Conservation (phyloP, 164 flowering plant species). For the Nelumbo lutea region DNA sequence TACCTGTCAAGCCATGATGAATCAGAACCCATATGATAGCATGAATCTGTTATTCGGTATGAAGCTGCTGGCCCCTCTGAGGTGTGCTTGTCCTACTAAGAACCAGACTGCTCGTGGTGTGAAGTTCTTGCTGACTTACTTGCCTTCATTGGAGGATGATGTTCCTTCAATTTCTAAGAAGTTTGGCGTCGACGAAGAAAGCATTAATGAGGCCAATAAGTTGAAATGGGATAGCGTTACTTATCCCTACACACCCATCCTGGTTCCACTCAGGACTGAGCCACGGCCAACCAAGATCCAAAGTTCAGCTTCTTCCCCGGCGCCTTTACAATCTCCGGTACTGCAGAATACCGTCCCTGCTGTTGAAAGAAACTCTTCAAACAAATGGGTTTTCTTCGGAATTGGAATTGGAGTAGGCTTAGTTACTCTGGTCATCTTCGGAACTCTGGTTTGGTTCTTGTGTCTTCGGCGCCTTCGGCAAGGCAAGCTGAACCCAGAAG, state of each 20-base stretch:
- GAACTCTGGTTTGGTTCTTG: slow-evolving; percentile 24
- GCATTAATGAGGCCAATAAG: slow-evolving; percentile 42
- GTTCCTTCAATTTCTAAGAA: slow-evolving; percentile 24
- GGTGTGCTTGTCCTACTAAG: slow-evolving; percentile 64
- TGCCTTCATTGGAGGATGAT: slow-evolving; percentile 28
- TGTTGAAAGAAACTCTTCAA: slow-evolving; percentile 13
- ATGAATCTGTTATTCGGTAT: slow-evolving; percentile 18
- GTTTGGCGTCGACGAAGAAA: slow-evolving; percentile 32
- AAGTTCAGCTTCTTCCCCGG: slow-evolving; percentile 10
- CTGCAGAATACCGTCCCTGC: not conserved
- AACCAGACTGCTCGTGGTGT: slow-evolving; percentile 39
- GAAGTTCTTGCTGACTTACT: slow-evolving; percentile 42
- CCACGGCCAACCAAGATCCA: slow-evolving; percentile 17
- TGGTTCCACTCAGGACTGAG: slow-evolving; percentile 42
- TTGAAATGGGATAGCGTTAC: slow-evolving; percentile 14
- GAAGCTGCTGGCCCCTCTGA: slow-evolving; percentile 38
- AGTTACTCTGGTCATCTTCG: slow-evolving; percentile 18
- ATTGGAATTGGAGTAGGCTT: slow-evolving; percentile 43
- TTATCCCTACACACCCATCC: slow-evolving; percentile 41
- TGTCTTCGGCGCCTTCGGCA: not conserved
- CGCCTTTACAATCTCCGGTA: too few species aligned
- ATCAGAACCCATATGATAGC: slow-evolving; percentile 31
- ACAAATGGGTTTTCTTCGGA: slow-evolving; percentile 50
- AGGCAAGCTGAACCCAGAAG: slow-evolving; percentile 6
- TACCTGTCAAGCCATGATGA: slow-evolving; percentile 59